These are phyloP conservation scores for Clitoria ternatea DNA, from an alignment of 306 rosid species.

Conservation along the genomic window DNA sequence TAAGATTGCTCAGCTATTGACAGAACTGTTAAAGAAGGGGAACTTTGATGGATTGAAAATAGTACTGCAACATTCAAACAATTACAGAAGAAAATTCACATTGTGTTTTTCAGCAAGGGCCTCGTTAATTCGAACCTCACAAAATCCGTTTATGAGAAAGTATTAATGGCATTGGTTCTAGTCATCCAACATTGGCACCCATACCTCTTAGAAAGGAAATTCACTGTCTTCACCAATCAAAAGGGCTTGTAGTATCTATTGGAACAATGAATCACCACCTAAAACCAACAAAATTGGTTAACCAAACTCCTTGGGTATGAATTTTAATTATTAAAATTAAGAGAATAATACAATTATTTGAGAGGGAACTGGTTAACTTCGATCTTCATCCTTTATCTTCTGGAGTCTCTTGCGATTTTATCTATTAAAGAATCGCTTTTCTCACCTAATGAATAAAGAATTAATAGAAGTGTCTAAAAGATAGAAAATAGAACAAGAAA, in stretches of 20 bases:
- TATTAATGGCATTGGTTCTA: background rate
- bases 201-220: background rate
- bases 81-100: background rate
- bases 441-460: background rate
- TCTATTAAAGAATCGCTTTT: background rate
- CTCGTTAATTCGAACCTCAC: background rate
- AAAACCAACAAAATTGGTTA: background rate
- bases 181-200: background rate
- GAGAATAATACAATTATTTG: too few relatives aligned
- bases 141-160: background rate
- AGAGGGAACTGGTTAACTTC: background rate
- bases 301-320: background rate
- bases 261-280: background rate
- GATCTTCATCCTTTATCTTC: background rate
- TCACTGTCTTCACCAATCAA: background rate
- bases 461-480: background rate
- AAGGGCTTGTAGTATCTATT: background rate
- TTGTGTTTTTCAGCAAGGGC: background rate
- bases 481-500: background rate
- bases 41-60: background rate
- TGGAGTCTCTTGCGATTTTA: background rate
- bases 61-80: background rate
- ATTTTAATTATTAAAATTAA: too few relatives aligned
- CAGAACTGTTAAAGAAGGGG: background rate
- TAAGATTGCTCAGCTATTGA: background rate